Evolutionary conservation across 495 filamentous ascomycete species (phyloP).

Genomic region (Aspergillus olivimuriae): DNA sequence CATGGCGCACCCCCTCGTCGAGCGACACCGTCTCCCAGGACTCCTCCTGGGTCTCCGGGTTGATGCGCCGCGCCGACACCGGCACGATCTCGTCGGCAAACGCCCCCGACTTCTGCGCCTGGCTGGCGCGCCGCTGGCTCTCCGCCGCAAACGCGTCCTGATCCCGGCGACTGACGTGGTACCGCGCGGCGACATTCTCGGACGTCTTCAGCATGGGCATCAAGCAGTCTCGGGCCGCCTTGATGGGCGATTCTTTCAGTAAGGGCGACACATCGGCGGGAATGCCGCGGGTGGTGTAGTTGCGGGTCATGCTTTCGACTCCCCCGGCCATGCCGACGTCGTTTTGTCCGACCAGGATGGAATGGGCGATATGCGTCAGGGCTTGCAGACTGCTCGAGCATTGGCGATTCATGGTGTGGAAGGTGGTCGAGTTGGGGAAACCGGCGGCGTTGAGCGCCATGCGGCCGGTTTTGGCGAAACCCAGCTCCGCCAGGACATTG

Average conservation of each 20-base stretch:
- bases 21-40: slow-evolving; percentile 62
- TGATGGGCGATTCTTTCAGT: slow-evolving; percentile 48
- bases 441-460: slow-evolving; percentile 77
- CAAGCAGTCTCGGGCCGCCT: slow-evolving; percentile 70
- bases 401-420: slow-evolving; percentile 75
- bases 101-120: slow-evolving; percentile 73
- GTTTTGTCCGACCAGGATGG: slow-evolving; percentile 68
- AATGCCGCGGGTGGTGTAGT: slow-evolving; percentile 61
- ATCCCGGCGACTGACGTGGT: slow-evolving; percentile 60
- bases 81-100: slow-evolving; percentile 82
- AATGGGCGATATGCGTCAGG: slow-evolving; percentile 75
- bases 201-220: slow-evolving; percentile 86
- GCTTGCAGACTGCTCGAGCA: slow-evolving; percentile 87
- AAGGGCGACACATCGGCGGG: slow-evolving; percentile 58
- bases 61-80: slow-evolving; percentile 61
- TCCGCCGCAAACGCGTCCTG: slow-evolving; percentile 77
- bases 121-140: slow-evolving; percentile 68
- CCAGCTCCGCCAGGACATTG: slow-evolving; percentile 76
- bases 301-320: slow-evolving; percentile 71
- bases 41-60: slow-evolving; percentile 59
- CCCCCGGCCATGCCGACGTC: slow-evolving; percentile 76
- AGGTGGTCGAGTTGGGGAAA: slow-evolving; percentile 73
- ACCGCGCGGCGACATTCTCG: slow-evolving; percentile 81
- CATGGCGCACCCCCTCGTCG: slow-evolving; percentile 77
- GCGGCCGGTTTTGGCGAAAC: slow-evolving; percentile 74